Evolutionary conservation across 2,329 filamentous ascomycete genomes (phyloP), one percentile per base, ranked within the genome.

Genomic region (Bretziella fagacearum): DNA sequence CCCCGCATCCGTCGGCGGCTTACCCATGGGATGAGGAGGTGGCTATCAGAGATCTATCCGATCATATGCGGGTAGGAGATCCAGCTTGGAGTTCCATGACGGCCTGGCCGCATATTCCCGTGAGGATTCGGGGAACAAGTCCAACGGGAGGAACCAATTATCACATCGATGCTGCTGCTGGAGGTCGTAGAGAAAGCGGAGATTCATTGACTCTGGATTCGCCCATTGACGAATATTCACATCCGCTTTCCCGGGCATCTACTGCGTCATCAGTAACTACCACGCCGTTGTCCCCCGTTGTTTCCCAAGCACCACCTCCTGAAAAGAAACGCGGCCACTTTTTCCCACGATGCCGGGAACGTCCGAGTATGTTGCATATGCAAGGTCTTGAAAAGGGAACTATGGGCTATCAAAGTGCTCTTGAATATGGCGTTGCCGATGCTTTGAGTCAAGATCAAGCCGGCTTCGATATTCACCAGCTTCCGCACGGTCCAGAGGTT

Each of bases 341-440:
- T 57, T 71, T 73, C 55, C 65, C 73, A 33, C 67, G 69, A 47
- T 74, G 71, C 53, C 66, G 69, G 40, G 77, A 81, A 56, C 63
- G 74, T 18, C 80, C 80, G 33, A 80, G 72, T 58, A 84, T 83
- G 79, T 66, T 83, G 50, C 80, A 76, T 63, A 77, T 79, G 65
- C 75, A 80, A 53, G 80, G 79, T 2, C 61, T 80, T 26, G 80
- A 84, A 57, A 77, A 77, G 57, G 80, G 80, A 35, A 81, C 77
- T 15, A 67, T 82, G 56, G 80, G 80, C 46, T 82, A 76, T 57
- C 70, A 74, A 53, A 75, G 79, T 18, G 80, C 79, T 6, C 63
- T 84, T 29, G 77, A 84, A 57, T 59, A 82, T 29, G 66, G 70
- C 18, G 71, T 77, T 13, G 72, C 77, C 17, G 80, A 84, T 58